A percentile compares a stretch with the other conserved stretches of the same genome.
Evolutionary conservation across 108 stramenopile genomes (phyloP).

Genomic region (Cyclotella baltica): DNA sequence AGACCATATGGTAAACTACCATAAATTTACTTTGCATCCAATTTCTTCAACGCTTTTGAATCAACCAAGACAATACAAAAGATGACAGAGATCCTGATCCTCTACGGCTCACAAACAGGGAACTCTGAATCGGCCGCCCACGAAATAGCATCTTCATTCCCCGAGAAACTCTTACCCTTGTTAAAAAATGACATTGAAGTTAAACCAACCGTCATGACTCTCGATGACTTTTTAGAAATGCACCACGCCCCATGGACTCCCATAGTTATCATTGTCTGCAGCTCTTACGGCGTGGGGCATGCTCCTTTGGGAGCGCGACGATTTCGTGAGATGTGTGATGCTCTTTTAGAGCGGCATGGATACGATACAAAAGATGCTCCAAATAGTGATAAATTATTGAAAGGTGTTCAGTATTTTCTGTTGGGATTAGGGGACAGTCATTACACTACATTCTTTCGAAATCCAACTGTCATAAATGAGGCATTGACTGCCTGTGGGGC

Average conservation of each 20-base stretch:
- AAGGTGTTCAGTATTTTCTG: conserved; percentile 25
- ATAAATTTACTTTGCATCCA: too few relatives aligned
- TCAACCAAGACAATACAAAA: too few relatives aligned
- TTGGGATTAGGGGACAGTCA: conserved; percentile 70
- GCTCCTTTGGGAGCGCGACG: conserved; percentile 79
- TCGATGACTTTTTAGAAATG: conserved; percentile 89
- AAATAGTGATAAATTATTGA: too few relatives aligned
- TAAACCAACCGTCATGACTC: conserved; percentile 59
- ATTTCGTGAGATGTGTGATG: conserved; percentile 81
- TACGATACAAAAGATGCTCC: too few relatives aligned
- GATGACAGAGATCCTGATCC: conserved; percentile 70
- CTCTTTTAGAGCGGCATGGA: conserved; percentile 37
- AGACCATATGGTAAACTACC: too few relatives aligned
- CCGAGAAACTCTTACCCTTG: conserved; percentile 33
- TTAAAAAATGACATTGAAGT: conserved; percentile 30
- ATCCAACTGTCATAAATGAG: conserved; percentile 72
- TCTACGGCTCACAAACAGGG: conserved; percentile 88
- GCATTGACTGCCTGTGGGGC: conserved; percentile 71
- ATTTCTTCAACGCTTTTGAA: too few relatives aligned
- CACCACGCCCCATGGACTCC: conserved; percentile 65
- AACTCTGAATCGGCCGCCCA: conserved; percentile 83
- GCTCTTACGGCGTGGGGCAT: conserved; percentile 85
- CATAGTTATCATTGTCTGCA: conserved; percentile 72
- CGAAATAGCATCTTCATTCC: conserved; percentile 55
- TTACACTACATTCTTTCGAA: conserved; percentile 70